These are phyloP conservation scores for Talaromyces piceae DNA, from an alignment of 2,329 filamentous ascomycete genomes.

Conservation along the genomic window DNA sequence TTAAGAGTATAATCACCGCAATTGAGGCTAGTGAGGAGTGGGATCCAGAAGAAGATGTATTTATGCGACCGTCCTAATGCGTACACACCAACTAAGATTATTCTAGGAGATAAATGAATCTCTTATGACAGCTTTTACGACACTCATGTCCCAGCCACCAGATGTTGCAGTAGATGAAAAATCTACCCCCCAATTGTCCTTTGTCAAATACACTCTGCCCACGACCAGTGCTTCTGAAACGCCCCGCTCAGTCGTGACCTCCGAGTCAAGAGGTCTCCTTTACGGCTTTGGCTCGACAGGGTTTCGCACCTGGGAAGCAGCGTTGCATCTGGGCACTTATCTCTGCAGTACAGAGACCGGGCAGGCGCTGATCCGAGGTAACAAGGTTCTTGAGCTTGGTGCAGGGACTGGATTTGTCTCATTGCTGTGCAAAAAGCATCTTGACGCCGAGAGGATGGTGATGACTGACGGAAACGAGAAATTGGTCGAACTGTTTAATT, in stretches of 20 bases:
- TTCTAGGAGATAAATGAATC: slow-evolving; percentile 72
- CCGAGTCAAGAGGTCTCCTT: slow-evolving; percentile 49
- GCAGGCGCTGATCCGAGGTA: slow-evolving; percentile 41
- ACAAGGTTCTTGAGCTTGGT: slow-evolving; percentile 56
- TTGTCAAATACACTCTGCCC: slow-evolving; percentile 61
- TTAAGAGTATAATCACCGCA: slow-evolving; percentile 64
- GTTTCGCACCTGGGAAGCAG: slow-evolving; percentile 63
- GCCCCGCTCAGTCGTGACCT: slow-evolving; percentile 29
- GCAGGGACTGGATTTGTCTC: slow-evolving; percentile 61
- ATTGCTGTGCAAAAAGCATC: slow-evolving; percentile 54
- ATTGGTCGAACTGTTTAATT: slow-evolving; percentile 32
- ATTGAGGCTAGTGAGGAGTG: slow-evolving; percentile 64
- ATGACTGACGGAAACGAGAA: slow-evolving; percentile 55
- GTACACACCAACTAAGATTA: not conserved
- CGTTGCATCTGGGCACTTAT: slow-evolving; percentile 56
- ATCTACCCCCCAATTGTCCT: slow-evolving; percentile 59
- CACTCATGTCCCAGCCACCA: slow-evolving; percentile 53
- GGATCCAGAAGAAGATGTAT: slow-evolving; percentile 82
- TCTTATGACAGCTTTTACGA: slow-evolving; percentile 62
- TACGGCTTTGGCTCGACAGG: slow-evolving; percentile 57
- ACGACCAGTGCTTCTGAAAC: slow-evolving; percentile 18
- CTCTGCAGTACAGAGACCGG: slow-evolving; percentile 42
- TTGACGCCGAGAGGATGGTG: slow-evolving; percentile 47
- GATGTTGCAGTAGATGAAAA: slow-evolving; percentile 51
- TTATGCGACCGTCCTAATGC: slow-evolving; percentile 11